These are phyloP conservation scores for Andrographis paniculata DNA, from an alignment of 305 asterid genomes.

Conservation along the genomic window DNA sequence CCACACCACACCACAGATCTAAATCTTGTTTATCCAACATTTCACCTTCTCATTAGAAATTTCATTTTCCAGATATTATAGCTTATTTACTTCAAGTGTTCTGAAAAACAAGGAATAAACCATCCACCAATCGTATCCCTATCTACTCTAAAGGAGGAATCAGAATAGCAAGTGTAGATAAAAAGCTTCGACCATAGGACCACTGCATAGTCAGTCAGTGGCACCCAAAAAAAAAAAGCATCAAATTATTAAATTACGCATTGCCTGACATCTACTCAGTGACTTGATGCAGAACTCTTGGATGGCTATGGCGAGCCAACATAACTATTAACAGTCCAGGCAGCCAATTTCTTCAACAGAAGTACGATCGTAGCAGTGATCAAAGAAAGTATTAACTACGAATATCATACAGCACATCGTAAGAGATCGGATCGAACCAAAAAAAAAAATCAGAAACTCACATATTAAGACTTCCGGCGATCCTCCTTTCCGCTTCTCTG, in stretches of 20 bases:
- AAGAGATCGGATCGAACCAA: not conserved
- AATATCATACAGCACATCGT: not conserved
- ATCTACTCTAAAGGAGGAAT: slow-evolving; percentile 24
- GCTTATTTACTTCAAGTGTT: not conserved
- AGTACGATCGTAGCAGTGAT: not conserved
- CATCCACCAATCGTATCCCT: slow-evolving; percentile 15
- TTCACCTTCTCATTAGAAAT: not conserved
- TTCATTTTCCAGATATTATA: not conserved
- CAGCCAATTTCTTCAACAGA: too few species aligned
- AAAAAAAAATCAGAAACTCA: slow-evolving; percentile 21
- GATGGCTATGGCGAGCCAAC: not conserved
- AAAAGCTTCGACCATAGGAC: slow-evolving; percentile 23
- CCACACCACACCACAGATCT: not conserved
- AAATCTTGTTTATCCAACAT: not conserved
- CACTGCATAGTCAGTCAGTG: slow-evolving; percentile 15
- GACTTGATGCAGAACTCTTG: slow-evolving; percentile 12
- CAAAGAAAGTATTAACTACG: not conserved
- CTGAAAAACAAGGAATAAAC: not conserved
- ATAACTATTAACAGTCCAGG: too few species aligned
- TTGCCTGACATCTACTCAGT: not conserved
- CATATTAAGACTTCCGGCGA: slow-evolving; percentile 75
- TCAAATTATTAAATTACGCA: slow-evolving; percentile 8
- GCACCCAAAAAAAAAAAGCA: slow-evolving; percentile 17
- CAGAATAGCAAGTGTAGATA: slow-evolving; percentile 22
- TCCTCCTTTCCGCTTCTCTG: slow-evolving; percentile 85